These are phyloP conservation scores for Magnolia kwangsiensis DNA, from an alignment of 164 flowering plant genomes.

Conservation along the genomic window DNA sequence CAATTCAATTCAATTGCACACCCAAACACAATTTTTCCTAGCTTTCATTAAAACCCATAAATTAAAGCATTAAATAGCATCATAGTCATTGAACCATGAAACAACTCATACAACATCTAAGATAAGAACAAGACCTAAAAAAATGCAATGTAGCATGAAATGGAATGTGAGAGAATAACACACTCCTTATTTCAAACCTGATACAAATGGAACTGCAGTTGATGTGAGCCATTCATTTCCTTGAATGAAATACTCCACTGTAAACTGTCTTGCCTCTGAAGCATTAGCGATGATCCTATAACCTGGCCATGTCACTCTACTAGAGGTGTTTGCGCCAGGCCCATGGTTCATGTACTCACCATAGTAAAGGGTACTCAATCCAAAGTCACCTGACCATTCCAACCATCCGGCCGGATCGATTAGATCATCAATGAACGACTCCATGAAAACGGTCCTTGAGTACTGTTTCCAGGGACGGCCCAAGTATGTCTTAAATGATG, in stretches of 20 bases:
- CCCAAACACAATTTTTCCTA: no score
- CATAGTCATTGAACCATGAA: not conserved
- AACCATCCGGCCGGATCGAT: conserved; percentile 73
- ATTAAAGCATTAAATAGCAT: no score
- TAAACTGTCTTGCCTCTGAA: conserved; percentile 58
- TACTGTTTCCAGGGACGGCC: conserved; percentile 88
- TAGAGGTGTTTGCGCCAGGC: conserved; percentile 59
- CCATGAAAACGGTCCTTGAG: conserved; percentile 63
- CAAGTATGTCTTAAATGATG: conserved; percentile 43
- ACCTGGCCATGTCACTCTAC: conserved; percentile 82
- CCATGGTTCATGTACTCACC: conserved; percentile 81
- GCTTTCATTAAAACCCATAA: no score
- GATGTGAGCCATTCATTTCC: conserved; percentile 59
- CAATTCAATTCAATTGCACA: no score
- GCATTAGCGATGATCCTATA: conserved; percentile 45
- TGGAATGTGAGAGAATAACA: not conserved
- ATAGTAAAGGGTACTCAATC: conserved; percentile 57
- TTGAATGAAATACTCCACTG: conserved; percentile 53
- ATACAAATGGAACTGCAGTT: conserved; percentile 39
- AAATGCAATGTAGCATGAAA: not conserved
- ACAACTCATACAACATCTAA: not conserved
- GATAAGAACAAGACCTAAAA: not conserved
- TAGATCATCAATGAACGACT: conserved; percentile 41
- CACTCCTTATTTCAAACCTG: conserved; percentile 25
- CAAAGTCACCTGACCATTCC: conserved; percentile 67